Evolutionary conservation across 129 eudicot genomes (phyloP).

Genomic region (Lactuca saligna): DNA sequence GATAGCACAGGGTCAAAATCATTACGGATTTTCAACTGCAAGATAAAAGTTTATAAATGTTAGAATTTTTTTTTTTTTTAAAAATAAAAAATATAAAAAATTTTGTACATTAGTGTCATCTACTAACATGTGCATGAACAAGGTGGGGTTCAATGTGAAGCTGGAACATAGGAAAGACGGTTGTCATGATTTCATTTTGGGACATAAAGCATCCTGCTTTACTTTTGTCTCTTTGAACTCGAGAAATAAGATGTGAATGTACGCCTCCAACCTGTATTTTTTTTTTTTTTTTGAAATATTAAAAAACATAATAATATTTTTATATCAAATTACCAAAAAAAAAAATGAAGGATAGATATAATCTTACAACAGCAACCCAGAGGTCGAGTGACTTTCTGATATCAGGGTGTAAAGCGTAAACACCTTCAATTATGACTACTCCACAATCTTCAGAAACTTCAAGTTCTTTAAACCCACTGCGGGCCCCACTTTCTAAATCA

Average conservation of each 20-base stretch:
- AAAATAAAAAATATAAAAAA: not conserved
- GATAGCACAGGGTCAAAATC: conserved; percentile 99
- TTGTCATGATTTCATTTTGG: conserved; percentile 90
- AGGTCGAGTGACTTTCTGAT: conserved; percentile 88
- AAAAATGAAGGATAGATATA: not conserved
- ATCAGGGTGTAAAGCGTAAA: conserved; percentile 95
- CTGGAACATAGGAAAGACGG: conserved; percentile 98
- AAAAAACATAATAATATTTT: not conserved
- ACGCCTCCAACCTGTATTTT: conserved; percentile 94
- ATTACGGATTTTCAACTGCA: conserved; percentile 92
- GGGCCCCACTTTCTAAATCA: conserved; percentile 82
- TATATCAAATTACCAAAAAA: not conserved
- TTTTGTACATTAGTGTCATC: not conserved
- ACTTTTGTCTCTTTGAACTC: conserved; percentile 97
- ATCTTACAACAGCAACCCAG: conserved; percentile 99
- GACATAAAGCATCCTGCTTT: conserved; percentile 83
- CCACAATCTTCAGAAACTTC: conserved; percentile 96
- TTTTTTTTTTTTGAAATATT: not conserved
- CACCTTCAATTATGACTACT: conserved; percentile 99
- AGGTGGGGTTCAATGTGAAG: conserved; percentile 99
- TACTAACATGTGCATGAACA: conserved; percentile 96
- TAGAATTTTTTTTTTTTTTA: conserved; percentile 4
- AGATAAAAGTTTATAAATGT: conserved; percentile 13
- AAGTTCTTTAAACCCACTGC: conserved; percentile 85
- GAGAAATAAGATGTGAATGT: conserved; percentile 95